Evolutionary conservation across 441 rosid species (phyloP), one percentile per base, ranked within the genome.

Genomic region (Viola pubescens): DNA sequence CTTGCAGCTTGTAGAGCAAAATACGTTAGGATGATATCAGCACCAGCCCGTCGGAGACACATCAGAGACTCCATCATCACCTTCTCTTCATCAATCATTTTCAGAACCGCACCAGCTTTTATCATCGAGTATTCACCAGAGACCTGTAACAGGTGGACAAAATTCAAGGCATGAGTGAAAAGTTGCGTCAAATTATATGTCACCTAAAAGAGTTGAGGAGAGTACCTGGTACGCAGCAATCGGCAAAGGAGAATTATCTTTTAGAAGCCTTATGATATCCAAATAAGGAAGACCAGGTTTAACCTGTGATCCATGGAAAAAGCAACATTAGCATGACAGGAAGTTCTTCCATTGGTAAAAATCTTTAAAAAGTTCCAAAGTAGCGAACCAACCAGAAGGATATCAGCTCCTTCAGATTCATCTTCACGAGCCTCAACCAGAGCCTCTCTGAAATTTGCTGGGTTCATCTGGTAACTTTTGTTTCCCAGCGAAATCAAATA

Each of bases 51-150:
- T 46, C 97, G 81, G 48, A 94, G 83, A 66, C 98, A 94, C 88
- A 73, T 79, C 62, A 94, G 70, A 3, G 98, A 94, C 68, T 94
- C 97, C 96, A 94, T 78, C 98, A 89, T 94, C 6, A 94, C 97
- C 67, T 68, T 83, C 75, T 94, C 96, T 64, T 94, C 98, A 37
- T 94, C 98, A 4, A 94, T 89, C 98, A 94, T 94, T 74, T 88
- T 89, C 64, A 89, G 79, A 58, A 75, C 89, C 40, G 89, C 96
- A 2, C 92, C 97, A 8, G 96, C 97, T 69, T 89, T 94, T 45
- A 94, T 94, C 95, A 94, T 94, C 0, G 97, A 89, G 78, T 94
- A 94, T 67, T 94, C 98, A 14, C 98, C 98, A 4, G 98, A 92
- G 14, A 92, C 97, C 98, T 92, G 75, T 48, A 45, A 4, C 39